Percentiles rank a stretch among this genome's conserved stretches.
phyloP scores from a whole-genome alignment of 225 moss, liverwort and hornwort species.

The Polytrichum commune region DNA sequence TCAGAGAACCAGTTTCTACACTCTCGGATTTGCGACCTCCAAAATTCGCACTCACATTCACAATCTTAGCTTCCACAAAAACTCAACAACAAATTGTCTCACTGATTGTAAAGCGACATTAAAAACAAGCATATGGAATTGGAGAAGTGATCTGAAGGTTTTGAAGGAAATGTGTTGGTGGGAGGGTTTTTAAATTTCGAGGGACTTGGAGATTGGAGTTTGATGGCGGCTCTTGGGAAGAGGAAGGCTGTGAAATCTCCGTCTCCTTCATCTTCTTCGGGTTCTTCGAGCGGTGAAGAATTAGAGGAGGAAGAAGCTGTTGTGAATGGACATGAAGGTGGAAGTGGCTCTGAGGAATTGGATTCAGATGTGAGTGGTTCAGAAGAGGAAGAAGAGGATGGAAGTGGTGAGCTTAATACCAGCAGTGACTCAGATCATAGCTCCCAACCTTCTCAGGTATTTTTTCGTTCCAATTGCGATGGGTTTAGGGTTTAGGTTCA shows the following conservation, averaged over 20 bases:
- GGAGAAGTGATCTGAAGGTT: too few species aligned
- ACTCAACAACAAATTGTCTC: too few species aligned
- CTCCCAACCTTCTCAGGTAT: slow-evolving; percentile 52
- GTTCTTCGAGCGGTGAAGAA: slow-evolving; percentile 24
- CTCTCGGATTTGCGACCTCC: too few species aligned
- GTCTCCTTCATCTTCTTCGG: slow-evolving; percentile 23
- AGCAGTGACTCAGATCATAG: slow-evolving; percentile 51
- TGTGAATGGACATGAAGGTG: slow-evolving; percentile 25
- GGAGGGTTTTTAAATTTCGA: too few species aligned
- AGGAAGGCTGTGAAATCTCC: slow-evolving; percentile 52
- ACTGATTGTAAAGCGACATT: too few species aligned
- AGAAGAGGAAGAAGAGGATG: slow-evolving; percentile 13
- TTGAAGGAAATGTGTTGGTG: too few species aligned
- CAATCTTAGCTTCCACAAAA: too few species aligned
- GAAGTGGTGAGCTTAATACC: slow-evolving; percentile 34
- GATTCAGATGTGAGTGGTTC: slow-evolving; percentile 42
- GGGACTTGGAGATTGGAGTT: neutral
- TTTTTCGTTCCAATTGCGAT: too few species aligned
- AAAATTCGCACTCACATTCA: too few species aligned
- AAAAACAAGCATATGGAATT: too few species aligned
- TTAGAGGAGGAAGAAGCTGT: slow-evolving; percentile 12
- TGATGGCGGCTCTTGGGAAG: slow-evolving; percentile 43
- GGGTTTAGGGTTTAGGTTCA: too few species aligned
- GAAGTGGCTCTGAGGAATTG: slow-evolving; percentile 37
- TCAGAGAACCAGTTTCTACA: too few species aligned